phyloP scores from a whole-genome alignment of 768 basidiomycete species.

The Strobilomyces confusus region DNA sequence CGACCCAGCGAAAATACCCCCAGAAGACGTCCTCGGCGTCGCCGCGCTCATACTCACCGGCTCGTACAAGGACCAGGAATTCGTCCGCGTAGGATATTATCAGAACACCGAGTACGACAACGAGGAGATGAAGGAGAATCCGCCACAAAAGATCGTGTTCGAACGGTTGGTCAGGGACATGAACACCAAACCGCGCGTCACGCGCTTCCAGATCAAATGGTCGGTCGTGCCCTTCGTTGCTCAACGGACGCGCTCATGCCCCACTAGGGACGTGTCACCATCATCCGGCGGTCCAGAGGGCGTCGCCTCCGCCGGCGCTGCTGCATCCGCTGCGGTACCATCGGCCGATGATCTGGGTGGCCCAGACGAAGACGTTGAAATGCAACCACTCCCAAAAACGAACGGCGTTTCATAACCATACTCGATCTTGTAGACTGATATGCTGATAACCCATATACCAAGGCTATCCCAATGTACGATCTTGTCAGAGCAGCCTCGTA shows the following conservation, averaged over 20 bases:
- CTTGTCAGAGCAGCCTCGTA: background rate
- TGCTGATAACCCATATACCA: slow-evolving; percentile 16
- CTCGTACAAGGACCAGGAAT: slow-evolving; percentile 94
- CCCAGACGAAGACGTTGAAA: slow-evolving; percentile 29
- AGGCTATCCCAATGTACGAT: slow-evolving; percentile 7
- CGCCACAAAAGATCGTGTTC: slow-evolving; percentile 65
- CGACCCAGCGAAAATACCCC: slow-evolving; percentile 76
- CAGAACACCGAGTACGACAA: slow-evolving; percentile 99
- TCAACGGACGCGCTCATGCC: background rate
- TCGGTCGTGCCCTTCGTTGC: slow-evolving; percentile 31
- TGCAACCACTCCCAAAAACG: slow-evolving; percentile 14
- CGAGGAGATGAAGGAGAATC: slow-evolving; percentile 80
- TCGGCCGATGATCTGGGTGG: slow-evolving; percentile 65
- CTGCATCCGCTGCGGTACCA: slow-evolving; percentile 68
- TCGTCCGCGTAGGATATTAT: slow-evolving; percentile 99
- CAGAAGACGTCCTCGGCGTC: slow-evolving; percentile 90
- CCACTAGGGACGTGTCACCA: slow-evolving; percentile 54
- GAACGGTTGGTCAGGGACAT: slow-evolving; percentile 83
- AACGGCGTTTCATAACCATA: slow-evolving; percentile 23
- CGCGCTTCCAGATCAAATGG: slow-evolving; percentile 89
- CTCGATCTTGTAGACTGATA: background rate
- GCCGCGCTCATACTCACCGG: slow-evolving; percentile 96
- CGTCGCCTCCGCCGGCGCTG: slow-evolving; percentile 52
- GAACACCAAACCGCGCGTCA: slow-evolving; percentile 89
- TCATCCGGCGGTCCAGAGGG: slow-evolving; percentile 34